These are phyloP conservation scores for Sherardia arvensis DNA, from an alignment of 257 asterid genomes.

Conservation along the genomic window DNA sequence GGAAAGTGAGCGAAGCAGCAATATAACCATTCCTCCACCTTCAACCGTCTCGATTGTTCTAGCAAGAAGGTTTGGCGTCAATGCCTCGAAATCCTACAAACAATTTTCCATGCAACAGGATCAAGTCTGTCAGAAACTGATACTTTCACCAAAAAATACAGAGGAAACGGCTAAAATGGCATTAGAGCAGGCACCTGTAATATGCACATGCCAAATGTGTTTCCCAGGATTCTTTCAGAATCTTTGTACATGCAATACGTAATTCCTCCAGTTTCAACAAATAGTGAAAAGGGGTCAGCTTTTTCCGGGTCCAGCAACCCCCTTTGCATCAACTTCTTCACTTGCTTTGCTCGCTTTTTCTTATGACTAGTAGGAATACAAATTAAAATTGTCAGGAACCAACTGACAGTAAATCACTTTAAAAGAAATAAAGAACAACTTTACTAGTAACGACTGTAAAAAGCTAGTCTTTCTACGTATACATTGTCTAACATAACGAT, in stretches of 20 bases:
- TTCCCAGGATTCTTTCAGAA: constrained; percentile 92
- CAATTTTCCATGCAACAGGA: background rate
- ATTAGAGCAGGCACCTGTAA: constrained; percentile 49
- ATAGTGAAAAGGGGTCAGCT: constrained; percentile 64
- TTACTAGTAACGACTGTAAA: too few species aligned
- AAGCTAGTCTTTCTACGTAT: background rate
- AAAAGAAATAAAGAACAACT: too few species aligned
- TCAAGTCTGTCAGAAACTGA: background rate
- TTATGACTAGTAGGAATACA: constrained; percentile 43
- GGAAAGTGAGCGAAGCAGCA: constrained; percentile 79
- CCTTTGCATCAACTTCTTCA: constrained; percentile 59
- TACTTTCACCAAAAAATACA: background rate
- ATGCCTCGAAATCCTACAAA: constrained; percentile 81
- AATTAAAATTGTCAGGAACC: constrained; percentile 2
- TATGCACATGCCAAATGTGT: constrained; percentile 96
- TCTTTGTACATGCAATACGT: constrained; percentile 80
- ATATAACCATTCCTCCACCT: constrained; percentile 92
- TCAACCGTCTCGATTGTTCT: constrained; percentile 99
- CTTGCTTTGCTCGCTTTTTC: constrained; percentile 74
- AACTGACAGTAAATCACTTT: too few species aligned
- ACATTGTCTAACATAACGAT: too few species aligned
- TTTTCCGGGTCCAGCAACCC: constrained; percentile 71
- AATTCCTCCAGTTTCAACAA: constrained; percentile 64
- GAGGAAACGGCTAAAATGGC: background rate
- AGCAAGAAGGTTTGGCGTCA: constrained; percentile 98